Evolutionary conservation across 2,329 filamentous ascomycete genomes (phyloP).

Genomic region (Penicillium olsonii): DNA sequence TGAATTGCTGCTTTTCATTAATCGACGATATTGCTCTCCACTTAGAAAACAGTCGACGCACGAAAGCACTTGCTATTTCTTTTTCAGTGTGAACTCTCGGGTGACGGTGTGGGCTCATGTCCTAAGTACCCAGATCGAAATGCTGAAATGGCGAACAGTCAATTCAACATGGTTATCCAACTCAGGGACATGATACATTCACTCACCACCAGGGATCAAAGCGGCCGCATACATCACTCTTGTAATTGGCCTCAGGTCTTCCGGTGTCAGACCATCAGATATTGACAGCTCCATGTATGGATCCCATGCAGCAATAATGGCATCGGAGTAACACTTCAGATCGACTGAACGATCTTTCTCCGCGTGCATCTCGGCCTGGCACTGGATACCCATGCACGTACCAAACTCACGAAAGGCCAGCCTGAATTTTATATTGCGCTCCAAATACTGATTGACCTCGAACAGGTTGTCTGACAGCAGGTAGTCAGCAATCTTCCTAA

Average conservation of each 20-base stretch:
- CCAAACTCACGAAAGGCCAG: constrained; percentile 60
- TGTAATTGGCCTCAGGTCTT: constrained; percentile 56
- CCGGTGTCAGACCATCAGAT: constrained; percentile 33
- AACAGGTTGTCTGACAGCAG: constrained; percentile 36
- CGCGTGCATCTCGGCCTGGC: constrained; percentile 35
- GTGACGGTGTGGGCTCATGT: constrained; percentile 25
- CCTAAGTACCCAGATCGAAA: constrained; percentile 41
- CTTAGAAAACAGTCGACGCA: not conserved
- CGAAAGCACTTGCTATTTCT: not conserved
- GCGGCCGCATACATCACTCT: constrained; percentile 60
- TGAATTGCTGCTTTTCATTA: not conserved
- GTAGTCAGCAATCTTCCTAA: constrained; percentile 2
- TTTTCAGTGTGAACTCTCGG: not conserved
- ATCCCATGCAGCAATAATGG: constrained; percentile 42
- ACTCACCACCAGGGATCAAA: constrained; percentile 57
- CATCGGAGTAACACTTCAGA: constrained; percentile 34
- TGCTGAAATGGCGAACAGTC: constrained; percentile 25
- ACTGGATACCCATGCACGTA: constrained; percentile 52
- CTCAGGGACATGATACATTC: not conserved
- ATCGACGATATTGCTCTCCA: not conserved
- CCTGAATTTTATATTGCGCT: constrained; percentile 36
- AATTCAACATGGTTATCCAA: not conserved
- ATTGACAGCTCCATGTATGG: constrained; percentile 41
- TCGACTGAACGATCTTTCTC: constrained; percentile 37
- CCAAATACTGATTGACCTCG: constrained; percentile 37